Conservation (phyloP, 768 basidiomycete genomes). For the Tylopilus rubrobrunneus region DNA sequence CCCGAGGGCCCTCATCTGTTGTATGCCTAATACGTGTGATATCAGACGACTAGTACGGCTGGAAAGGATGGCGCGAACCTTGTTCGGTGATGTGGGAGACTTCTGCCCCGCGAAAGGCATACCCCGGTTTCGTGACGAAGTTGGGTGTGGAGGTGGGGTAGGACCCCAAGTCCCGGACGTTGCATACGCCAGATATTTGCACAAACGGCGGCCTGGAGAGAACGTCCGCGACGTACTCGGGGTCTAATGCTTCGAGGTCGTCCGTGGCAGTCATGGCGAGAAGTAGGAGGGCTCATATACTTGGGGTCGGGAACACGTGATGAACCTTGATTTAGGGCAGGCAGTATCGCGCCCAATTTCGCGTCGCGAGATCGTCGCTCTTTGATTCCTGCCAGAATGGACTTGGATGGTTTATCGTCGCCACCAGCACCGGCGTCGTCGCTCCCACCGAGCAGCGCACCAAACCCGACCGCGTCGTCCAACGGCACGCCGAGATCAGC, state of each 20-base stretch:
- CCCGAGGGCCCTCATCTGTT: constrained; percentile 54
- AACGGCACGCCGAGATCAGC: no score
- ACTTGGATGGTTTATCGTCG: no score
- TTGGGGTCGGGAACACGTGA: constrained; percentile 9
- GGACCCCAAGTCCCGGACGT: constrained; percentile 68
- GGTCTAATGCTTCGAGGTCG: constrained; percentile 59
- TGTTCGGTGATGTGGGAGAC: constrained; percentile 65
- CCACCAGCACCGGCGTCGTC: no score
- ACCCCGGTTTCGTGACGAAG: constrained; percentile 52
- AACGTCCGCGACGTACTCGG: constrained; percentile 55
- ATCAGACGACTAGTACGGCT: background rate
- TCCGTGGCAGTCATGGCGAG: constrained; percentile 19
- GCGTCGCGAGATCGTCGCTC: no score
- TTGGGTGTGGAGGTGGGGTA: constrained; percentile 50
- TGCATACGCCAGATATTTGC: constrained; percentile 66
- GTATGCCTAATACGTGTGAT: constrained; percentile 44
- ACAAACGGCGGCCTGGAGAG: constrained; percentile 73
- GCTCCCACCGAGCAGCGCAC: no score
- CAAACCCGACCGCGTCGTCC: no score
- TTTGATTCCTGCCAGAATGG: no score
- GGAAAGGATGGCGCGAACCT: constrained; percentile 39
- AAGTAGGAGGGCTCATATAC: background rate
- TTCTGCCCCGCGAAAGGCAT: constrained; percentile 69
- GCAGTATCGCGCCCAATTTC: constrained; percentile 47
- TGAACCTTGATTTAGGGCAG: constrained; percentile 38